Percentiles rank a stretch among this genome's conserved stretches.
Conservation (phyloP, 2,329 filamentous ascomycete species). For the Aspergillus jensenii region DNA sequence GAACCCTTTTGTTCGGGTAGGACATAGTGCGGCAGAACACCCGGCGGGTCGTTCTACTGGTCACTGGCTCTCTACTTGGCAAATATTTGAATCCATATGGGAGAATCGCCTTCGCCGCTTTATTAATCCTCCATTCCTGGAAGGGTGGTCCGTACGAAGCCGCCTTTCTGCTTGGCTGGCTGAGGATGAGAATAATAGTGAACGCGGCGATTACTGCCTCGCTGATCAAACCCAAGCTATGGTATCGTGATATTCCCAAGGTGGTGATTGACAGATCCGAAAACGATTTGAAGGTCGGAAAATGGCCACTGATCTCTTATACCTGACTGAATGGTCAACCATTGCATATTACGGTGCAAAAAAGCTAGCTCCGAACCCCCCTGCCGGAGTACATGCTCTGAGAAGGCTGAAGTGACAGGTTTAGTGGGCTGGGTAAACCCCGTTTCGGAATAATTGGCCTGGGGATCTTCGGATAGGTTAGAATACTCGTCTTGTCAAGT, state of each 20-base stretch:
- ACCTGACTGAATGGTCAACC: neutral
- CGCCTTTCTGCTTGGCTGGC: constrained; percentile 41
- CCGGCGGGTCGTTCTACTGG: constrained; percentile 17
- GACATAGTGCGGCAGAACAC: constrained; percentile 32
- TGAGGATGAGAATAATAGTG: constrained; percentile 18
- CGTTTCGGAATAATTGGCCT: neutral
- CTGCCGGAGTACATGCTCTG: neutral
- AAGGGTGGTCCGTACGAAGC: constrained; percentile 27
- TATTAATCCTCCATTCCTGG: constrained; percentile 28
- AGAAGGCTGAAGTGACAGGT: neutral
- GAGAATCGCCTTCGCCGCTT: constrained; percentile 52
- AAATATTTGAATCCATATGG: constrained; percentile 59
- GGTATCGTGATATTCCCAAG: neutral
- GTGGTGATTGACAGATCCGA: neutral
- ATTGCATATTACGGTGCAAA: neutral
- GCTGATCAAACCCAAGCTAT: constrained; percentile 52
- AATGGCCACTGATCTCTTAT: neutral
- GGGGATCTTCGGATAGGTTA: too few species aligned
- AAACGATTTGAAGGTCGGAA: neutral
- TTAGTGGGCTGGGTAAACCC: neutral
- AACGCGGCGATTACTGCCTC: constrained; percentile 54
- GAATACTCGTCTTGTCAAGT: too few species aligned
- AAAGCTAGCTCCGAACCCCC: neutral
- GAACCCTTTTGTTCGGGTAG: constrained; percentile 42
- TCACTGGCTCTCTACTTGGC: constrained; percentile 55